Evolutionary conservation across 2,329 filamentous ascomycete species (phyloP).

Genomic region (Beauveria sp.): DNA sequence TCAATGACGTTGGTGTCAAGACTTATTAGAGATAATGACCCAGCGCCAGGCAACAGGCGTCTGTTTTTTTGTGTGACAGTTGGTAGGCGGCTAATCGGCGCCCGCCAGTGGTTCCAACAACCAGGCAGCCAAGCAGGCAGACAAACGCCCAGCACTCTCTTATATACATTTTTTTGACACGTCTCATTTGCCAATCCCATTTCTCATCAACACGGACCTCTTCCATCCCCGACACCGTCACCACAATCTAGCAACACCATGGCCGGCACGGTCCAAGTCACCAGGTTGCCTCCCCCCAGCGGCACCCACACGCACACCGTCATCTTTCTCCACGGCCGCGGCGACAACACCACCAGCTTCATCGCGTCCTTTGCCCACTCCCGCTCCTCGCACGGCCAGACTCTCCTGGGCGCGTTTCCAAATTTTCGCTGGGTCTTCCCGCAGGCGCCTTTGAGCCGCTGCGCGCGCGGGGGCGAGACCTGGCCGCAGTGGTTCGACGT

Average conservation of each 20-base stretch:
- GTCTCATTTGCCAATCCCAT: no score
- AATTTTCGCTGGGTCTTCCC: conserved; percentile 44
- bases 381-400: conserved; percentile 23
- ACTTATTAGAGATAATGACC: no score
- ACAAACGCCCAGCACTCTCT: no score
- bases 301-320: conserved; percentile 32
- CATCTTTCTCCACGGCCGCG: conserved; percentile 39
- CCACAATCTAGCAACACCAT: not conserved
- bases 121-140: no score
- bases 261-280: not conserved
- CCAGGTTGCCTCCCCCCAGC: not conserved
- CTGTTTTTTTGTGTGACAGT: no score
- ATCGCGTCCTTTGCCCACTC: conserved; percentile 22
- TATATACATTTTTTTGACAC: no score
- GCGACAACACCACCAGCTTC: conserved; percentile 30
- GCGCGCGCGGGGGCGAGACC: conserved; percentile 16
- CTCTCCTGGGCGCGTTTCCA: conserved; percentile 33
- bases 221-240: no score
- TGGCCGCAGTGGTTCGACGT: conserved; percentile 45
- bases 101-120: no score
- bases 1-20: no score
- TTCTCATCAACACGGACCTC: no score
- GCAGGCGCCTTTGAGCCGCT: conserved; percentile 27
- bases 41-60: no score
- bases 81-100: no score